Evolutionary conservation across 202 grass and related monocot species (phyloP), one percentile per base, ranked within the genome.

Genomic region (Panicum virgatum): DNA sequence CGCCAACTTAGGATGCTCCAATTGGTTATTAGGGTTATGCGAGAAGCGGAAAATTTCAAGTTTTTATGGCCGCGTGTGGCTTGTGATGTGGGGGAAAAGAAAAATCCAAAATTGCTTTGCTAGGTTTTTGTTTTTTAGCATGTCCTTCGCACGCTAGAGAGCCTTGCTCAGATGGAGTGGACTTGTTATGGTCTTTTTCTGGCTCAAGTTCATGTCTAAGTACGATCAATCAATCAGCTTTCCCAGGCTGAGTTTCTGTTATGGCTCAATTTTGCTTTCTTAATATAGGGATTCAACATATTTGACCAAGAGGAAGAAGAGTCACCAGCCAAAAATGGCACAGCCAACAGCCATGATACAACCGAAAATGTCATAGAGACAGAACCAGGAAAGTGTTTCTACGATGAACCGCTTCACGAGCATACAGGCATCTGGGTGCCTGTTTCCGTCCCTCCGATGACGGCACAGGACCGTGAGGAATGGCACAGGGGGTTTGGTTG

Each of bases 341-440:
- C 50, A 66, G n/a, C 62, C 23, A 59, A 30, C 5, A 29, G 53
- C 72, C 62, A 65, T 79, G 87, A 82, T 53, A 53, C 5, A 29
- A n/a, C 42, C 27, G n/a, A 88, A 75, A 75, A 86, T 68, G 20
- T 16, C 5, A 19, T 45, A 59, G 80, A 71, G 27, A 69, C 46
- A 12, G 79, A 87, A 69, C 16, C 38, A 40, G 87, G 50, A 30
- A 79, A 80, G 29, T 82, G 84, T 22, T 90, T 81, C 75, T 87
- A 87, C 46, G 69, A 78, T 46, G 75, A 88, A 2, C 89, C 82
- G 5, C 79, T 88, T 57, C 82, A 86, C 50, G 93, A 96, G 70
- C 85, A 96, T 67, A 92, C 90, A 1, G 90, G 93, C 54, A 86
- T 88, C 47, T 96, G 90, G 93, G 89, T 92, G 80, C 93, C 93